phyloP scores from a whole-genome alignment of 1,139 yeast genomes.

The Candida mesenterica region DNA sequence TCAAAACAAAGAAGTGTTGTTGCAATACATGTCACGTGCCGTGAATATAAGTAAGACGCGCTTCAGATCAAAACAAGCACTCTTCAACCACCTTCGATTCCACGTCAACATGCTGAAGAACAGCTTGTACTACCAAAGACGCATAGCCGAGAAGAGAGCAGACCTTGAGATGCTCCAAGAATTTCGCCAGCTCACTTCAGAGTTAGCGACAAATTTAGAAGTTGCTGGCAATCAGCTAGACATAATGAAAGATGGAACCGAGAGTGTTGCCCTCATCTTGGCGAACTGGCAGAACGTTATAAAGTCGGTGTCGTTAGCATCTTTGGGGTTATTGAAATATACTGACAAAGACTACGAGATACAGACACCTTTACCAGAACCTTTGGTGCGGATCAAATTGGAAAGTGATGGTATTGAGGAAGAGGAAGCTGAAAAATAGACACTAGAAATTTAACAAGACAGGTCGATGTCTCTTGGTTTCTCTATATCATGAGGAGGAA shows the following conservation, averaged over 20 bases:
- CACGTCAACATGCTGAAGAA: slow-evolving; percentile 20
- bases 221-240: slow-evolving; percentile 48
- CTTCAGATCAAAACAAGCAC: not conserved
- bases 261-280: slow-evolving; percentile 52
- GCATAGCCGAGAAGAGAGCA: slow-evolving; percentile 44
- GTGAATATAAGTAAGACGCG: too few relatives aligned
- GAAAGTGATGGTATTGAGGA: slow-evolving; percentile 31
- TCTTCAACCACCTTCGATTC: too few relatives aligned
- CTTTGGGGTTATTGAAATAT: slow-evolving; percentile 53
- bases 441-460: not conserved
- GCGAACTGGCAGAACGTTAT: slow-evolving; percentile 72
- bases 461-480: not conserved
- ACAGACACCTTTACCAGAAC: slow-evolving; percentile 42
- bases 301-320: slow-evolving; percentile 65
- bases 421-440: slow-evolving; percentile 13
- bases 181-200: slow-evolving; percentile 47
- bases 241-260: slow-evolving; percentile 57
- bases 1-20: slow-evolving; percentile 1
- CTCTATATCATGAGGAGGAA: too few relatives aligned
- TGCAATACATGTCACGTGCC: too few relatives aligned
- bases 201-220: slow-evolving; percentile 48
- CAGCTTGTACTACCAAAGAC: slow-evolving; percentile 23
- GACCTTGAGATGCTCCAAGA: slow-evolving; percentile 54
- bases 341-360: slow-evolving; percentile 46
- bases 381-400: slow-evolving; percentile 64